A percentile compares a stretch with the other conserved stretches of the same genome.
Conservation (phyloP, 176 grass and related monocot species). For the Musa itinerans region DNA sequence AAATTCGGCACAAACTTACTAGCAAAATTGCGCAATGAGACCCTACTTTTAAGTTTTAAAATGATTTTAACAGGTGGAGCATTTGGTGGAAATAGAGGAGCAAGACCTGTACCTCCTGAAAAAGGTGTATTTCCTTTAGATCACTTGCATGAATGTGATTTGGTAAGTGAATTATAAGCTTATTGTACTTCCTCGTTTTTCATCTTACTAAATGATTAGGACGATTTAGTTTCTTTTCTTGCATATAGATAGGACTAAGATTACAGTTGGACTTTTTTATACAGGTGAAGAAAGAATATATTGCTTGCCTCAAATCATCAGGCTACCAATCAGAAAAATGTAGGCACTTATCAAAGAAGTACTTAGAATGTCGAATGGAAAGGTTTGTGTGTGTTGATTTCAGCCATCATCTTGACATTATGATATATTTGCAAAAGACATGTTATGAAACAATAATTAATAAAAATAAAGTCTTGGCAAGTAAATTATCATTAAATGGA, state of each 20-base stretch:
- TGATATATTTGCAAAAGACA: no score
- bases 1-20: background rate
- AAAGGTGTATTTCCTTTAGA: constrained; percentile 93
- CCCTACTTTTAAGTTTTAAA: background rate
- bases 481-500: no score
- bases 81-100: constrained; percentile 83
- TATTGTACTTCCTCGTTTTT: background rate
- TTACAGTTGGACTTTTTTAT: background rate
- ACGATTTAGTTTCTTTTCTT: background rate
- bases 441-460: no score
- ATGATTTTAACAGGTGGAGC: constrained; percentile 53
- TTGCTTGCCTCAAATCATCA: constrained; percentile 71
- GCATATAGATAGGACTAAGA: background rate
- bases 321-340: constrained; percentile 60
- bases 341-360: constrained; percentile 56
- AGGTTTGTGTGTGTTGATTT: constrained; percentile 28
- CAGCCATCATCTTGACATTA: background rate
- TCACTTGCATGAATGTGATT: constrained; percentile 76
- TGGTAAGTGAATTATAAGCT: constrained; percentile 30
- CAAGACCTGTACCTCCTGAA: constrained; percentile 75
- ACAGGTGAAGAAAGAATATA: constrained; percentile 86
- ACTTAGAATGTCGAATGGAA: constrained; percentile 65
- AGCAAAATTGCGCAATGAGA: background rate
- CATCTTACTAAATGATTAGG: background rate
- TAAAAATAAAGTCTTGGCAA: no score